phyloP scores from a whole-genome alignment of 352 stramenopile species.

The Phytopythium mirpurense region DNA sequence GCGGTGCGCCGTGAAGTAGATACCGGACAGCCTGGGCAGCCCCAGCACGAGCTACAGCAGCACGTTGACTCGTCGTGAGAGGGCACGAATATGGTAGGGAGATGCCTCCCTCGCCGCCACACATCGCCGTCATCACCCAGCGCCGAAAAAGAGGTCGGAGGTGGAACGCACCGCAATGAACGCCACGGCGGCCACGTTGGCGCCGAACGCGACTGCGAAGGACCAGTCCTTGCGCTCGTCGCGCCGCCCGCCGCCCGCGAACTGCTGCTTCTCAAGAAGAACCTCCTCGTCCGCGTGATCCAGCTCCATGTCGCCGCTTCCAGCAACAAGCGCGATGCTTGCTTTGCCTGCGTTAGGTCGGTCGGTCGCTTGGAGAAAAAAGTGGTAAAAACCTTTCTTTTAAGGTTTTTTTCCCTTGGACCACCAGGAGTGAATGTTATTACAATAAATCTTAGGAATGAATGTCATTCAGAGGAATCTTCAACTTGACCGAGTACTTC shows the following conservation, averaged over 20 bases:
- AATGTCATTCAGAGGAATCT: too few species aligned
- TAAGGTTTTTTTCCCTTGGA: too few species aligned
- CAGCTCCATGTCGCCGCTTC: slow-evolving; percentile 38
- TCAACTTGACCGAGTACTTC: too few species aligned
- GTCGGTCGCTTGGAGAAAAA: slow-evolving; percentile 1
- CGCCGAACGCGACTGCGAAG: slow-evolving; percentile 60
- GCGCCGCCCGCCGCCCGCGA: slow-evolving; percentile 17
- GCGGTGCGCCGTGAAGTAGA: slow-evolving; percentile 77
- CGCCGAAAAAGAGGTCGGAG: too few species aligned
- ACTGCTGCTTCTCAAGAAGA: slow-evolving; percentile 52
- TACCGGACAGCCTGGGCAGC: slow-evolving; percentile 62
- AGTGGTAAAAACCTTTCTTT: too few species aligned
- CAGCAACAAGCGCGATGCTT: too few species aligned
- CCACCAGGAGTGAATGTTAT: too few species aligned
- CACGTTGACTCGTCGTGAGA: too few species aligned
- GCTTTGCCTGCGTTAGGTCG: not conserved
- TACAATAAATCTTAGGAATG: too few species aligned
- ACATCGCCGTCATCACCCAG: too few species aligned
- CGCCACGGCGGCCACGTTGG: slow-evolving; percentile 46
- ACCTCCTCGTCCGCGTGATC: slow-evolving; percentile 51
- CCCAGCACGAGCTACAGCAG: slow-evolving; percentile 53
- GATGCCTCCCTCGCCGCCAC: too few species aligned
- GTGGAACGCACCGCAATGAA: slow-evolving; percentile 62
- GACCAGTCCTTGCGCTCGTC: slow-evolving; percentile 59
- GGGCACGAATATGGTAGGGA: too few species aligned